phyloP scores from a whole-genome alignment of 164 flowering plant species.

The Tetrastigma voinierianum region DNA sequence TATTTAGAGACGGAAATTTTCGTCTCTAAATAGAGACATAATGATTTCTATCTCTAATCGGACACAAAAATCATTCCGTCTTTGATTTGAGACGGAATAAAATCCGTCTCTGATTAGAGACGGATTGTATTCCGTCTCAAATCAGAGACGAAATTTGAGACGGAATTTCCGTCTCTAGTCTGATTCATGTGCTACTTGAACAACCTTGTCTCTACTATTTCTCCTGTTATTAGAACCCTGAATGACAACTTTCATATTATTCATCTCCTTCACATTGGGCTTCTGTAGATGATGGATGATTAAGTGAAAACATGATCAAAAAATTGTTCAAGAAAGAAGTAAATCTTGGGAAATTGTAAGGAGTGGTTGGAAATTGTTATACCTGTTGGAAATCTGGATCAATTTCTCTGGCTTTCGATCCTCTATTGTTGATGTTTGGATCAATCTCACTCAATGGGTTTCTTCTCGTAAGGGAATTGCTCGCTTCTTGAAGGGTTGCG shows the following conservation, averaged over 20 bases:
- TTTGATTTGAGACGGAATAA: too few relatives aligned
- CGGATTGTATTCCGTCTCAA: too few relatives aligned
- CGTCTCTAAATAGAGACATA: too few relatives aligned
- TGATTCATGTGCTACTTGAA: neutral
- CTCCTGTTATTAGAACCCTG: conserved; percentile 17
- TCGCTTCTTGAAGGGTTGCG: conserved; percentile 75
- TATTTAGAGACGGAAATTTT: too few relatives aligned
- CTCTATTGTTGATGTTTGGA: conserved; percentile 17
- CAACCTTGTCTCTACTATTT: conserved; percentile 9
- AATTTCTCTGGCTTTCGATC: conserved; percentile 5
- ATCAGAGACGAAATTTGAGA: too few relatives aligned
- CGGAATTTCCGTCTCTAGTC: too few relatives aligned
- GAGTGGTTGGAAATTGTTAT: too few relatives aligned
- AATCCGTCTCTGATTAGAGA: too few relatives aligned
- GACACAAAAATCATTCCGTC: too few relatives aligned
- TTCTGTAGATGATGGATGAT: conserved; percentile 31
- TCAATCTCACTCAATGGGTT: conserved; percentile 76
- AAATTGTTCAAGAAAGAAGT: too few relatives aligned
- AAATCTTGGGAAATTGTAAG: too few relatives aligned
- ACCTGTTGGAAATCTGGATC: neutral
- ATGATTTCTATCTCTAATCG: too few relatives aligned
- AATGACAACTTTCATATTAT: conserved; percentile 5
- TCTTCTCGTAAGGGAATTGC: conserved; percentile 80
- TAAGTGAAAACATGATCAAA: neutral
- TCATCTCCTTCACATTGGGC: conserved; percentile 21